These are phyloP conservation scores for Aspergillus tubingensis DNA, from an alignment of 2,329 filamentous ascomycete genomes.

Conservation along the genomic window DNA sequence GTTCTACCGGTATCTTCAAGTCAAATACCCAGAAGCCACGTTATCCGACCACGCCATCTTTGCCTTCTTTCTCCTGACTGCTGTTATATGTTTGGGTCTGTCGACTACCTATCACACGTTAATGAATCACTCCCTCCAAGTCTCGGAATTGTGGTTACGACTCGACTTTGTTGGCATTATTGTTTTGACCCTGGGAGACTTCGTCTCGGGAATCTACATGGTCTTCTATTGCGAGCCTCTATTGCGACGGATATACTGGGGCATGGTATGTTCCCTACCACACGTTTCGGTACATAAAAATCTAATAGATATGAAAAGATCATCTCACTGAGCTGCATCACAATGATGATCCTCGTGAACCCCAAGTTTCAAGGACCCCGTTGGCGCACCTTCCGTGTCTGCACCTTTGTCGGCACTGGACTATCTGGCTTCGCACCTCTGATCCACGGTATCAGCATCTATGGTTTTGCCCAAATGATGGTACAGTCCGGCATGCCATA, in stretches of 20 bases:
- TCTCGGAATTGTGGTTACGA: slow-evolving; percentile 27
- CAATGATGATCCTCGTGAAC: slow-evolving; percentile 6
- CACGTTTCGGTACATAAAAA: not conserved
- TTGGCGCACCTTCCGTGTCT: slow-evolving; percentile 9
- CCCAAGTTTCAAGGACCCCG: slow-evolving; percentile 10
- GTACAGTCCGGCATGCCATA: slow-evolving; percentile 25
- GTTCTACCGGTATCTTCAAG: slow-evolving; percentile 18
- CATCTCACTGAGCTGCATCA: slow-evolving; percentile 7
- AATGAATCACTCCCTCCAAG: slow-evolving; percentile 29
- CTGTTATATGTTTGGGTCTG: not conserved
- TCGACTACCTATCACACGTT: slow-evolving; percentile 27
- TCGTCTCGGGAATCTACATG: slow-evolving; percentile 16
- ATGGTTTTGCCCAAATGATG: slow-evolving; percentile 31
- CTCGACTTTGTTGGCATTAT: slow-evolving; percentile 24
- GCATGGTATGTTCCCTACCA: slow-evolving; percentile 8
- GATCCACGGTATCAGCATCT: slow-evolving; percentile 28
- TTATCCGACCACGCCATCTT: slow-evolving; percentile 23
- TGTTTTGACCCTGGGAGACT: slow-evolving; percentile 20
- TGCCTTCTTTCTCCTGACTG: slow-evolving; percentile 20
- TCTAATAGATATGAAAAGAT: slow-evolving; percentile 5
- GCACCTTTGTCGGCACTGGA: slow-evolving; percentile 12
- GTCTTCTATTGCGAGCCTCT: slow-evolving; percentile 13
- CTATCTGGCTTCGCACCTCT: slow-evolving; percentile 10
- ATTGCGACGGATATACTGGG: slow-evolving; percentile 12
- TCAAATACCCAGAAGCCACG: slow-evolving; percentile 14